Percentiles rank a stretch among this genome's conserved stretches.
Conservation (phyloP, 2,329 filamentous ascomycete genomes). For the Microcyclospora pomicola region DNA sequence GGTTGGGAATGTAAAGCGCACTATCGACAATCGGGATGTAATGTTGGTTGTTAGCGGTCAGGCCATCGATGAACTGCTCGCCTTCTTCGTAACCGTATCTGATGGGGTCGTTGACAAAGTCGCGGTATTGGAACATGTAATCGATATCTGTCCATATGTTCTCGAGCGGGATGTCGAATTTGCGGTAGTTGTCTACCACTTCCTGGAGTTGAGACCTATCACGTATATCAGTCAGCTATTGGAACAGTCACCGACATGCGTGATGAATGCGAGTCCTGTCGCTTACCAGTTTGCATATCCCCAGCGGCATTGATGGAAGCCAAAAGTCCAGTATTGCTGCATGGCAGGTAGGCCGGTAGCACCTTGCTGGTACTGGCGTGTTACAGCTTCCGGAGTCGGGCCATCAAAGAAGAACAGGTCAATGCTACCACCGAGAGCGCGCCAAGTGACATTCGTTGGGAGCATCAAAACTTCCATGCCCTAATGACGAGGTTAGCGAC, state of each 20-base stretch:
- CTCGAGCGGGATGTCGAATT: slow-evolving; percentile 44
- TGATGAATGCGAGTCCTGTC: too few relatives aligned
- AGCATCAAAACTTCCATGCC: slow-evolving; percentile 55
- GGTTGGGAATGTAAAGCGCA: slow-evolving; percentile 60
- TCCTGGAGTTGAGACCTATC: slow-evolving; percentile 40
- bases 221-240: too few relatives aligned
- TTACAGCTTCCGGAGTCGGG: slow-evolving; percentile 53
- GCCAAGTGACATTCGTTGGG: slow-evolving; percentile 54
- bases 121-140: slow-evolving; percentile 44
- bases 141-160: slow-evolving; percentile 35
- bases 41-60: slow-evolving; percentile 42
- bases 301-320: slow-evolving; percentile 14
- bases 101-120: slow-evolving; percentile 43
- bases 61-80: slow-evolving; percentile 36
- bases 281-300: slow-evolving; percentile 30
- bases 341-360: slow-evolving; percentile 58
- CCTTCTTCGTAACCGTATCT: slow-evolving; percentile 38
- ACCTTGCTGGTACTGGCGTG: slow-evolving; percentile 53
- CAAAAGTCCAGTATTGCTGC: slow-evolving; percentile 40
- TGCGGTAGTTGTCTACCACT: slow-evolving; percentile 37
- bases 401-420: slow-evolving; percentile 72
- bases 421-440: slow-evolving; percentile 59
- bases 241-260: too few relatives aligned
- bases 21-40: slow-evolving; percentile 49
- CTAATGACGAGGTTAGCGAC: too few relatives aligned